Evolutionary conservation across 1,284 basidiomycete genomes (phyloP), one percentile per base, ranked within the genome.

Genomic region (Irpex sp.): DNA sequence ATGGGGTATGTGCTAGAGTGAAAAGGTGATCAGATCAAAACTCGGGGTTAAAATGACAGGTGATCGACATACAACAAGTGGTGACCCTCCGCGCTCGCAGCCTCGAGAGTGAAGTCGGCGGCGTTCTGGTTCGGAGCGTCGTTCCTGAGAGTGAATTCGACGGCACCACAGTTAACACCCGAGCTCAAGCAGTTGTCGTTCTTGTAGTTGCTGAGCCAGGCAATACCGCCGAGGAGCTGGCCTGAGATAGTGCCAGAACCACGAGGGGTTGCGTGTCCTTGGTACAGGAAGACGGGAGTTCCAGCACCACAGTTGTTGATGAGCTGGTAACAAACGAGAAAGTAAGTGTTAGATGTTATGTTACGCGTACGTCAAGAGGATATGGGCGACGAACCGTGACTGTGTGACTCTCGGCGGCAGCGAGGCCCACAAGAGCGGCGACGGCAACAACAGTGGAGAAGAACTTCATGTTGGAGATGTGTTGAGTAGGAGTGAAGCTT

Each of bases 141-240:
- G 54, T 61, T 56, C 11, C 60, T 36, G 4, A 61, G 36, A n/a
- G 60, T 61, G 38, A 61, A 61, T 37, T 61, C 60, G 13, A 61
- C 60, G 36, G 51, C 51, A 31, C 60, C 60, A 40, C 61, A 62
- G 61, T 62, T 62, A 17, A 62, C 61, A 51, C 61, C 61, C 3
- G 61, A 62, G 61, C 47, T 62, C 56, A 38, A n/a, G 61, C 61
- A 62, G 40, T 62, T 48, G 2, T 56, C 61, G n/a, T 56, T 56
- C 19, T 38, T n/a, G 55, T 58, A 62, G 26, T 47, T 56, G 31
- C 26, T 36, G 40, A 62, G 61, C 61, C 61, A 62, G 61, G 61
- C 55, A 47, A 62, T 56, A 21, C 61, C 61, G 19, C 61, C 61
- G 2, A 62, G 44, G 40, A 62, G 55, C 56, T 62, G 61, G n/a